Percentiles rank a stretch among this genome's conserved stretches.
These are phyloP conservation scores for Astrothelium macrocarpum DNA, from an alignment of 495 filamentous ascomycete species.

Conservation along the genomic window DNA sequence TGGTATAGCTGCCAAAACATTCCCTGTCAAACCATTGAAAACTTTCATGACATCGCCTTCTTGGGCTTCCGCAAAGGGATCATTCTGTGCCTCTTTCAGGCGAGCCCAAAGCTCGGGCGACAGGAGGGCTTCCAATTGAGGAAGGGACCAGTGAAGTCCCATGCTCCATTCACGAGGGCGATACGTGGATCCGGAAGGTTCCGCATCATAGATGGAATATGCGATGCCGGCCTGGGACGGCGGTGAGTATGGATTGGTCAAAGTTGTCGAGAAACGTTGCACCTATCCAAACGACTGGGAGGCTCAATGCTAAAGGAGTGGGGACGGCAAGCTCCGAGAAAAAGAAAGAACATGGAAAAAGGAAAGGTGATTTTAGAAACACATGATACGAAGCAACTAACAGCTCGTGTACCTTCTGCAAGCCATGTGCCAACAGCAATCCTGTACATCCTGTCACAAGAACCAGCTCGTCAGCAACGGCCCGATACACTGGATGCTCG, in stretches of 20 bases:
- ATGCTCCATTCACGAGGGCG: constrained; percentile 14
- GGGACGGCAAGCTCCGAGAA: not conserved
- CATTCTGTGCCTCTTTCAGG: constrained; percentile 7
- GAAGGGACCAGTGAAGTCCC: constrained; percentile 14
- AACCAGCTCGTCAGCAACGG: not conserved
- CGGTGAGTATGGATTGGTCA: not conserved
- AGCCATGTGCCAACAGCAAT: not conserved
- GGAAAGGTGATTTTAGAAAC: not conserved
- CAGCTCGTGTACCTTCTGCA: not conserved
- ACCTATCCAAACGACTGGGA: not conserved
- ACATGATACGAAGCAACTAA: not conserved
- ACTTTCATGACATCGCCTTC: constrained; percentile 7
- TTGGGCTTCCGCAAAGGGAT: constrained; percentile 4
- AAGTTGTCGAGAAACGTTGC: not conserved
- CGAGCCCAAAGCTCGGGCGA: constrained; percentile 7
- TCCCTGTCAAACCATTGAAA: constrained; percentile 8
- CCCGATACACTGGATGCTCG: not conserved
- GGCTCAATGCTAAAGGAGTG: not conserved
- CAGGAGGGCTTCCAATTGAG: constrained; percentile 8
- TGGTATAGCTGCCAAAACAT: constrained; percentile 8
- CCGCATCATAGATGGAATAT: constrained; percentile 9
- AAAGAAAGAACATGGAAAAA: not conserved
- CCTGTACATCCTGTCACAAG: constrained; percentile 5
- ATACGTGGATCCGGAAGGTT: constrained; percentile 2
- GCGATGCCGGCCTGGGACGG: constrained; percentile 6